Evolutionary conservation across 164 flowering plant genomes (phyloP), one percentile per base, ranked within the genome.

Genomic region (Dillenia turbinata): DNA sequence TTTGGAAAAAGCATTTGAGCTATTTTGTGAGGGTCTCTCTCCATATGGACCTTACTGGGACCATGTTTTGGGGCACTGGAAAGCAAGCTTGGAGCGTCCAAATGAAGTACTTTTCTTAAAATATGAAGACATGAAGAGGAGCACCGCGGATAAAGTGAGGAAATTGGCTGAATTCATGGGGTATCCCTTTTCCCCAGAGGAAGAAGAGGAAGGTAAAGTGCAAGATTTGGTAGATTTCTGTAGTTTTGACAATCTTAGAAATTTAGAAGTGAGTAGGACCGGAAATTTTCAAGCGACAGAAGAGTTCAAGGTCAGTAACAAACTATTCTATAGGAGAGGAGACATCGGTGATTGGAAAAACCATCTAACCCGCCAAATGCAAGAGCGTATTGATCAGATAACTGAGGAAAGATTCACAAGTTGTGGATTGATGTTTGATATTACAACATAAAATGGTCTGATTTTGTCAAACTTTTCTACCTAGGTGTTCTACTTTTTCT

Each of bases 21-120:
- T 57, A 52, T 71, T 70, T n/a, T 66, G 69, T 16, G 51, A 60
- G 4, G 74, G 77, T 9, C 22, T 49, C 2, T 56, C 62, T 1
- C n/a, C n/a, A 0, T 58, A 15, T 53, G 75, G 78, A 1, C 74
- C 74, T 8, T 64, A 48, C 13, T 67, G 71, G 71, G 66, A 67
- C 13, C 73, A 74, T 46, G 57, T 53, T 13, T 47, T 60, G 40
- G 59, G 60, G 5, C 63, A 63, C 22, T 61, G 72, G 71, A 72
- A 63, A 9, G 63, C 45, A 8, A 69, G 73, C 62, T 62, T 69
- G 48, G 56, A 70, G 8, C 54, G 44, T 45, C 69, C 71, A 0
- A n/a, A 57, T 0, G 61, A 52, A 1, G 62, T 70, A 14, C 47
- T 62, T 17, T 68, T 68, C 43, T 1, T 68, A 19, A 68, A 57